A percentile compares a stretch with the other conserved stretches of the same genome.
Conservation (phyloP, 331 rosid genomes). For the Prunus yedoensis region DNA sequence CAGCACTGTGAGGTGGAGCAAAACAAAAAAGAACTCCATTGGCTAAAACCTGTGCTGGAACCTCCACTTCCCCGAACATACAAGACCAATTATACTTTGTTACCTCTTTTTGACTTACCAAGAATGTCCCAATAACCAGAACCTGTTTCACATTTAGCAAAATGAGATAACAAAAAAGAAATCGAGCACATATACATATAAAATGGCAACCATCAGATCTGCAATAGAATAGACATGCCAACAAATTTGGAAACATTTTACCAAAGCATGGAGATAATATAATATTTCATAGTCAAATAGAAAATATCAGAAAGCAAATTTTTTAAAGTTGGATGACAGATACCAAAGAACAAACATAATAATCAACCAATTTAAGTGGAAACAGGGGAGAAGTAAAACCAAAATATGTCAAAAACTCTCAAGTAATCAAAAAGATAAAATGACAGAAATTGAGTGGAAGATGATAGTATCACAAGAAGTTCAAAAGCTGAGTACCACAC, state of each 20-base stretch:
- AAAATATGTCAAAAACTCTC: not conserved
- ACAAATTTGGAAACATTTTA: not conserved
- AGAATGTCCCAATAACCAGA: conserved; percentile 64
- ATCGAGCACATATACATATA: not conserved
- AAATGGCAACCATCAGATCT: not conserved
- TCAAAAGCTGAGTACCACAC: not conserved
- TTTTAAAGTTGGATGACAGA: not conserved
- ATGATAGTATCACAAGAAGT: not conserved
- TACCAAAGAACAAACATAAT: not conserved
- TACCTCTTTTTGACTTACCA: conserved; percentile 47
- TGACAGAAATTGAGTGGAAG: not conserved
- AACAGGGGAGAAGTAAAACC: not conserved
- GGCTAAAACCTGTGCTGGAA: conserved; percentile 69
- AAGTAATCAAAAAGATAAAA: not conserved
- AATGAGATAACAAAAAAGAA: conserved; percentile 6
- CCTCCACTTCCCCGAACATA: conserved; percentile 96
- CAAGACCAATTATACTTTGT: conserved; percentile 65
- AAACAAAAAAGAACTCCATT: conserved; percentile 75
- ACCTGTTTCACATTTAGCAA: conserved; percentile 48
- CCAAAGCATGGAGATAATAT: not conserved
- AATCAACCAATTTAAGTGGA: not conserved
- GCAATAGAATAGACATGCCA: not conserved
- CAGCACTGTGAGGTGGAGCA: conserved; percentile 69
- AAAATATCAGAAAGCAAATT: not conserved
- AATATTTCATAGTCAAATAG: not conserved